Evolutionary conservation across 2,329 filamentous ascomycete genomes (phyloP), one percentile per base, ranked within the genome.

Genomic region (Colletotrichum filicis): DNA sequence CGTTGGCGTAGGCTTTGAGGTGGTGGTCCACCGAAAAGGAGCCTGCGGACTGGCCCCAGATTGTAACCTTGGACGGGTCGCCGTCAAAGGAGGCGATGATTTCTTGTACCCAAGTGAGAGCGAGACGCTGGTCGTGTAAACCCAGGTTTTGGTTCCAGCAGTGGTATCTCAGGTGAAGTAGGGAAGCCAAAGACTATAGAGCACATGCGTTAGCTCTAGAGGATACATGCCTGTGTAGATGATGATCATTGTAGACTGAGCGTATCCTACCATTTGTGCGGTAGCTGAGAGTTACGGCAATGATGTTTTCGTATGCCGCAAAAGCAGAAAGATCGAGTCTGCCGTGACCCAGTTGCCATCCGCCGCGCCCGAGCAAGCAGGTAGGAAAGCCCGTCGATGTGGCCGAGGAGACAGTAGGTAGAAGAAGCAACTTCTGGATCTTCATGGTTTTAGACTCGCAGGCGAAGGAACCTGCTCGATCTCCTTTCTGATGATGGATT

Each of bases 21-120:
- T 79, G 77, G 0, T 76, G 49, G 46, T 81, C 79, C 4, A 79
- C 56, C 3, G 73, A 64, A 73, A 12, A 61, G 35, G 79, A 77
- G 0, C 81, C 80, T 0, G 81, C 80, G 2, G 80, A 82, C 71
- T 82, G 78, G 2, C 81, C 80, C 5, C 77, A 74, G n/a, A 81
- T 78, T 24, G 80, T 82, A n/a, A 82, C 74, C 24, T 79, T 78
- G 2, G 57, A 49, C 1, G 79, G 74, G 19, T 80, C 74, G 11
- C 80, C 79, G 2, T 80, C 80, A 19, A 82, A 81, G 7, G 75
- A 77, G 5, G 26, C 68, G 7, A 79, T 77, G 35, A 80, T 82
- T 9, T 81, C 80, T 1, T 78, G 77, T 8, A 82, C 26, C 79
- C 79, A 82, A 14, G 82, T 78, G 0, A 82, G 77, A 2, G 79